Evolutionary conservation across 306 rosid genomes (phyloP).

Genomic region (Prunus mongolica): DNA sequence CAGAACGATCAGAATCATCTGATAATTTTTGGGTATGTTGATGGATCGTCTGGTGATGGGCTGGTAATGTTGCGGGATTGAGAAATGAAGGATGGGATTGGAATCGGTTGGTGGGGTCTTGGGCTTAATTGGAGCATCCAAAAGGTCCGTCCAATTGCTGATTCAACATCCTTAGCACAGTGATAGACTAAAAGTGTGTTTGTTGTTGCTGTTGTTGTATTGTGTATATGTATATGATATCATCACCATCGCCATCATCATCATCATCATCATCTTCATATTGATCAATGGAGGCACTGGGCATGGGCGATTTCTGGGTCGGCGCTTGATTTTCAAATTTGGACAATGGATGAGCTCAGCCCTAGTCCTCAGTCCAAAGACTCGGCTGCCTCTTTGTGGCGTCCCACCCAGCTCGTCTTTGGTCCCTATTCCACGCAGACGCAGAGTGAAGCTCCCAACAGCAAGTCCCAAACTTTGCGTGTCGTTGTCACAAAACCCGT

Average conservation of each 20-base stretch:
- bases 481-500: conserved; percentile 66
- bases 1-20: neutral
- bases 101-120: conserved; percentile 64
- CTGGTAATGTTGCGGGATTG: conserved; percentile 17
- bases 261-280: conserved; percentile 7
- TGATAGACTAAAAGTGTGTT: neutral
- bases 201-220: conserved; percentile 4
- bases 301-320: conserved; percentile 37
- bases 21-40: neutral
- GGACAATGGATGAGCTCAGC: conserved; percentile 72
- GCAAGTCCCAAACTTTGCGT: conserved; percentile 43
- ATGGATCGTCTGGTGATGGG: conserved; percentile 20
- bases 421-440: conserved; percentile 41
- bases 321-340: conserved; percentile 42
- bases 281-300: conserved; percentile 38
- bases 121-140: conserved; percentile 14
- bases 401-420: conserved; percentile 55
- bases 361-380: conserved; percentile 34
- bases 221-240: conserved; percentile 5
- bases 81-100: conserved; percentile 65
- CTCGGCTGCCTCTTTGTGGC: conserved; percentile 40
- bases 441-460: conserved; percentile 29
- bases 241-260: neutral
- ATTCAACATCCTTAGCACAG: neutral
- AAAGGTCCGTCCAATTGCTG: conserved; percentile 10